These are phyloP conservation scores for Polygonum aviculare DNA, from an alignment of 148 eudicot species.

Conservation along the genomic window DNA sequence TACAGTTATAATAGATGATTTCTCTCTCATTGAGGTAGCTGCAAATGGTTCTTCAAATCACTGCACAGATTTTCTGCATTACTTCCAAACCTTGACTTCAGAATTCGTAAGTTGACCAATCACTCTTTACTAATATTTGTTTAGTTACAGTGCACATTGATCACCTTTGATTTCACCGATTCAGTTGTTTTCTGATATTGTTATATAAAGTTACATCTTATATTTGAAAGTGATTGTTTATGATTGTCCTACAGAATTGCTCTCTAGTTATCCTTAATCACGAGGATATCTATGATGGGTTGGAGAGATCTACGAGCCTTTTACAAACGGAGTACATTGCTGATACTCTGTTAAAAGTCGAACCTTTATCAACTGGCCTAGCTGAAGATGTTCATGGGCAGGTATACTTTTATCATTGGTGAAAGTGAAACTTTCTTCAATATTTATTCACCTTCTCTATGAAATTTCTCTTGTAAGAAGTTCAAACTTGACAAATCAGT, in stretches of 20 bases:
- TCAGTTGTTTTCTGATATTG: background rate
- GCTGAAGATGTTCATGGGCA: constrained; percentile 95
- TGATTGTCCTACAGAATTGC: constrained; percentile 43
- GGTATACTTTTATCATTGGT: constrained; percentile 26
- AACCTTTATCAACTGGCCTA: constrained; percentile 77
- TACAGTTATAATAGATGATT: constrained; percentile 65
- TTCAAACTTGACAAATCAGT: background rate
- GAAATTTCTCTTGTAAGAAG: background rate
- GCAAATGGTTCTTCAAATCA: constrained; percentile 66
- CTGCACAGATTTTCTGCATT: constrained; percentile 68
- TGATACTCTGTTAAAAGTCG: constrained; percentile 54
- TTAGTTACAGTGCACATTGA: background rate
- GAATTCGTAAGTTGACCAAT: constrained; percentile 44
- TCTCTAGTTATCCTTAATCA: constrained; percentile 61
- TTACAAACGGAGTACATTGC: constrained; percentile 69
- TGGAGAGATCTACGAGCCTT: constrained; percentile 31
- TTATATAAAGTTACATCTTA: background rate
- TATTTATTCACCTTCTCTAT: background rate
- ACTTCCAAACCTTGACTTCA: constrained; percentile 63
- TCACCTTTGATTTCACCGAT: background rate
- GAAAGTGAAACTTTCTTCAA: background rate
- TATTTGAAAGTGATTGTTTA: background rate
- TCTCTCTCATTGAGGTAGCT: constrained; percentile 84
- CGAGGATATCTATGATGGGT: constrained; percentile 56
- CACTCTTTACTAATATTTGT: background rate